phyloP scores from a whole-genome alignment of 208 protist species.

The Trypanosoma mega region DNA sequence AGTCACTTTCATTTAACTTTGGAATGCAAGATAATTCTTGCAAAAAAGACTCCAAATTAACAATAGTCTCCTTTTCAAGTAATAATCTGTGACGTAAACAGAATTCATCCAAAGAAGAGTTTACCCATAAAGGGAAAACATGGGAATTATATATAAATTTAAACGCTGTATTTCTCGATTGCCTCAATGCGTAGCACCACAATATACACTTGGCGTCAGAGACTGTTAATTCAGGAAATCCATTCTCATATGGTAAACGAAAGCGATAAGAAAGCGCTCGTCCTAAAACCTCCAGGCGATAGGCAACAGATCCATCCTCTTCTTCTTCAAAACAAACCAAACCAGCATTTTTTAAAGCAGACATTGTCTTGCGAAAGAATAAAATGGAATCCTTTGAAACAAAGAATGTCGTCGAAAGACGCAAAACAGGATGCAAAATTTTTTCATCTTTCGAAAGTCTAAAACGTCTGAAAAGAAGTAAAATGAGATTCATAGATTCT shows the following conservation, averaged over 20 bases:
- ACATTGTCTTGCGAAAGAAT: constrained; percentile 38
- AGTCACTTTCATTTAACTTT: constrained; percentile 26
- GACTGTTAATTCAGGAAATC: constrained; percentile 35
- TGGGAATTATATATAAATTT: constrained; percentile 31
- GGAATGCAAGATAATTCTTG: constrained; percentile 40
- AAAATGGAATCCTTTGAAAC: constrained; percentile 30
- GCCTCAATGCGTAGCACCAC: constrained; percentile 66
- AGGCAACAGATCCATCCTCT: constrained; percentile 15
- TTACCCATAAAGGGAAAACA: constrained; percentile 44
- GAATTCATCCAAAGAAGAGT: constrained; percentile 34
- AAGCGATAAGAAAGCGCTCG: constrained; percentile 63
- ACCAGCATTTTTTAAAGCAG: constrained; percentile 35
- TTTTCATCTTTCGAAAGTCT: constrained; percentile 35
- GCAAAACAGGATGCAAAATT: constrained; percentile 49
- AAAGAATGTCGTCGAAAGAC: constrained; percentile 40
- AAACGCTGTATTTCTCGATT: constrained; percentile 30
- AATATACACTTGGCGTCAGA: constrained; percentile 71
- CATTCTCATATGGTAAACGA: constrained; percentile 33
- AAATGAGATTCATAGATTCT: constrained; percentile 32
- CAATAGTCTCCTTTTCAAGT: constrained; percentile 29
- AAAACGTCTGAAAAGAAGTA: constrained; percentile 74
- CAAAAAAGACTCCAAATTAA: constrained; percentile 29
- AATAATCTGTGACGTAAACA: constrained; percentile 39
- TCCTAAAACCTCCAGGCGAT: constrained; percentile 48
- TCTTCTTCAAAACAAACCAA: constrained; percentile 25